phyloP scores from a whole-genome alignment of 2,329 filamentous ascomycete genomes.

The Triangularia setosa region DNA sequence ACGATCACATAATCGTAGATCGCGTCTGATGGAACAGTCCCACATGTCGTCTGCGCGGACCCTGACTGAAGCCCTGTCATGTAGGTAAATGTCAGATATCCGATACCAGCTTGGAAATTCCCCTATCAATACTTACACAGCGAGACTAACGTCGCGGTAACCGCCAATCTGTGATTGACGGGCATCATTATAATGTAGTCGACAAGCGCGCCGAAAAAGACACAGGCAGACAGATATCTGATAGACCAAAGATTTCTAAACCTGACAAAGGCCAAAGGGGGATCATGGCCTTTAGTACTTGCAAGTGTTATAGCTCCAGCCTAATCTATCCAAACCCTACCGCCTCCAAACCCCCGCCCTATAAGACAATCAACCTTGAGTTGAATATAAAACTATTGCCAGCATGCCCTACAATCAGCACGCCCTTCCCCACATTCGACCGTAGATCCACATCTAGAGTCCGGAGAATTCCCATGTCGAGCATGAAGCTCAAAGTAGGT shows the following conservation, averaged over 20 bases:
- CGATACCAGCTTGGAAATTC: neutral
- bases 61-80: slow-evolving; percentile 13
- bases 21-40: slow-evolving; percentile 18
- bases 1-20: slow-evolving; percentile 62
- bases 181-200: slow-evolving; percentile 12
- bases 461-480: slow-evolving; percentile 17
- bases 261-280: neutral
- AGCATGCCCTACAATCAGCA: neutral
- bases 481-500: neutral
- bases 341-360: neutral
- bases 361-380: too few relatives aligned
- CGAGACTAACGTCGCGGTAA: slow-evolving; percentile 2
- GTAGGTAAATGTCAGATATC: neutral
- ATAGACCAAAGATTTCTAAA: neutral
- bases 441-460: slow-evolving; percentile 14
- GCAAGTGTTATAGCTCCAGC: neutral
- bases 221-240: neutral
- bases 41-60: slow-evolving; percentile 13
- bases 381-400: neutral
- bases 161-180: slow-evolving; percentile 9
- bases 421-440: slow-evolving; percentile 14
- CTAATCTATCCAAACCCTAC: neutral
- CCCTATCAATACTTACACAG: slow-evolving; percentile 11
- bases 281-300: neutral
- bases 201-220: neutral